phyloP scores from a whole-genome alignment of 2,329 filamentous ascomycete species.

The Simplicillium sp. region DNA sequence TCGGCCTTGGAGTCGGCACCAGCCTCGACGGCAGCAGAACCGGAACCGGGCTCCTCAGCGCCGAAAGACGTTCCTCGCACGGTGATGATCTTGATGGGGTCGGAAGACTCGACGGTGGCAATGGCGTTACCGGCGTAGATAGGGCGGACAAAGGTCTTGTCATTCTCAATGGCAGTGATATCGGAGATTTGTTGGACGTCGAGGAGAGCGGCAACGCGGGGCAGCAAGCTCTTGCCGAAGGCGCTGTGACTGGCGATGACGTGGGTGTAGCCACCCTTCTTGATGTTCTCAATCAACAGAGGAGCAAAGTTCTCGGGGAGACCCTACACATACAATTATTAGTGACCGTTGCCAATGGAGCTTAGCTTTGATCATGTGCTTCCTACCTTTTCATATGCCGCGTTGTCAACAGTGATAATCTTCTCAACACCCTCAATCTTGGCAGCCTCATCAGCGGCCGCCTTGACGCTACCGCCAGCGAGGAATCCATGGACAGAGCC shows the following conservation, averaged over 20 bases:
- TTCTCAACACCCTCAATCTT: constrained; percentile 89
- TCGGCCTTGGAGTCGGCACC: constrained; percentile 76
- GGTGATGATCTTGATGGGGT: constrained; percentile 80
- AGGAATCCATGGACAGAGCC: constrained; percentile 80
- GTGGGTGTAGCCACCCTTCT: constrained; percentile 89
- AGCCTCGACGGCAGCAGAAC: constrained; percentile 67
- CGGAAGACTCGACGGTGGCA: constrained; percentile 84
- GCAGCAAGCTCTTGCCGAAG: constrained; percentile 92
- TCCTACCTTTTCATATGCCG: constrained; percentile 78
- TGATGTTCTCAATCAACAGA: constrained; percentile 89
- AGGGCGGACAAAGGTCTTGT: constrained; percentile 90
- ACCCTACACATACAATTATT: constrained; percentile 41
- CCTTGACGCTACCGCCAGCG: constrained; percentile 69
- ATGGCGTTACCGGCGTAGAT: constrained; percentile 98
- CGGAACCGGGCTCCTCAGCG: constrained; percentile 59
- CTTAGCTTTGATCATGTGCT: not conserved
- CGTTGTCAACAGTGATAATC: constrained; percentile 80
- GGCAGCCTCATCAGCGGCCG: constrained; percentile 71
- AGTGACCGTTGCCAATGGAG: not conserved
- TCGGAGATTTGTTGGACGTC: constrained; percentile 93
- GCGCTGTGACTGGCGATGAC: constrained; percentile 85
- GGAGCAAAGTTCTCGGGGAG: constrained; percentile 93
- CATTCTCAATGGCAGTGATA: constrained; percentile 74
- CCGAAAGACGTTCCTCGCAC: constrained; percentile 90
- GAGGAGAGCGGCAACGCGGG: constrained; percentile 81